Conservation (phyloP, 2,329 filamentous ascomycete species). For the Mollisia scopiformis region DNA sequence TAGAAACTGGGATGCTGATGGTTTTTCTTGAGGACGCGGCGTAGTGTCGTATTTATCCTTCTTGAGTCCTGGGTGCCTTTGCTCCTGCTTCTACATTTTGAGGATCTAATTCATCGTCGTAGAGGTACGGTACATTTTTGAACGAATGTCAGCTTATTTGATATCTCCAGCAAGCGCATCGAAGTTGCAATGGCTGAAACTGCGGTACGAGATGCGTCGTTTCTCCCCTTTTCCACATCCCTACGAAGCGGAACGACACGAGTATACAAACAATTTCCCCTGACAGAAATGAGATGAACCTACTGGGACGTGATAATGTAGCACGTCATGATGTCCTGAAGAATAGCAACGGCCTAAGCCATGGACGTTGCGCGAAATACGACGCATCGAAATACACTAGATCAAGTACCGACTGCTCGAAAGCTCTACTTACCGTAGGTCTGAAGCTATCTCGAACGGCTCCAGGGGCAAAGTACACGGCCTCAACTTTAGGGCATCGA, state of each 20-base stretch:
- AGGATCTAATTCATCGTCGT: background rate
- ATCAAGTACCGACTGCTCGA: background rate
- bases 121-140: background rate
- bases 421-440: background rate
- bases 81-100: background rate
- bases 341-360: too few relatives aligned
- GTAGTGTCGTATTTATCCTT: background rate
- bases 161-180: background rate
- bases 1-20: background rate
- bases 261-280: too few relatives aligned
- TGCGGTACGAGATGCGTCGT: background rate
- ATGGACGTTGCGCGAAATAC: background rate
- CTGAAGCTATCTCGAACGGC: background rate
- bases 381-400: background rate
- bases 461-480: background rate
- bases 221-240: background rate
- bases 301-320: too few relatives aligned
- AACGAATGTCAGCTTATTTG: background rate
- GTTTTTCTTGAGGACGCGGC: background rate
- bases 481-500: background rate
- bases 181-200: background rate
- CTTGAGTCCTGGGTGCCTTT: background rate
- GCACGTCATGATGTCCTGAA: too few relatives aligned
- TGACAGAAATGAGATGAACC: too few relatives aligned
- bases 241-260: background rate